Percentiles rank a stretch among this genome's conserved stretches.
Evolutionary conservation across 768 basidiomycete species (phyloP).

Genomic region (Agaricus bisporus): DNA sequence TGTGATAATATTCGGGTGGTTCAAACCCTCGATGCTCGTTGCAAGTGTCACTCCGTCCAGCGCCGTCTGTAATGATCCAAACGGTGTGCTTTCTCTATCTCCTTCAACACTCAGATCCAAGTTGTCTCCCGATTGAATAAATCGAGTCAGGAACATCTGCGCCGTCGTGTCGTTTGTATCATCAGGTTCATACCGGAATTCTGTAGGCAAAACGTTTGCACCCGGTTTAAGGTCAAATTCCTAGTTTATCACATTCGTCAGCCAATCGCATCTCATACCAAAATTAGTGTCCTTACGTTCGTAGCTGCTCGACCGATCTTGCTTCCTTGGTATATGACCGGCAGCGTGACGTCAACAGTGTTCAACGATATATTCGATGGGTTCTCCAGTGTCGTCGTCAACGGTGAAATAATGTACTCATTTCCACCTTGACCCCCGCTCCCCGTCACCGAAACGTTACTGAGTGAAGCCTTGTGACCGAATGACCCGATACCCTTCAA

Average conservation of each 20-base stretch:
- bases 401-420: constrained; percentile 50
- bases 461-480: constrained; percentile 42
- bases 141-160: constrained; percentile 52
- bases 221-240: constrained; percentile 55
- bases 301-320: constrained; percentile 56
- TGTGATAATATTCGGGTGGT: constrained; percentile 51
- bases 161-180: constrained; percentile 63
- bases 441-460: constrained; percentile 54
- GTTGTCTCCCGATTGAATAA: constrained; percentile 44
- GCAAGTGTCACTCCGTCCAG: constrained; percentile 46
- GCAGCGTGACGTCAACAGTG: constrained; percentile 52
- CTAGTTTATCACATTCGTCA: constrained; percentile 22
- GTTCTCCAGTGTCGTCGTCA: constrained; percentile 55
- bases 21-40: constrained; percentile 44
- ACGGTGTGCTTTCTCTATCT: constrained; percentile 54
- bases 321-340: constrained; percentile 49
- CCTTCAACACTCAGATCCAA: constrained; percentile 55
- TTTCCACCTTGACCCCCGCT: constrained; percentile 60
- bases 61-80: constrained; percentile 49
- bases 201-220: constrained; percentile 41
- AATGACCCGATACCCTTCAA: constrained; percentile 59
- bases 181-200: constrained; percentile 64
- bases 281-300: constrained; percentile 30
- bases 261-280: no score
- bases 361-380: constrained; percentile 63